Percentiles rank a stretch among this genome's conserved stretches.
Evolutionary conservation across 495 filamentous ascomycete genomes (phyloP).

Genomic region (Penicillium roqueforti): DNA sequence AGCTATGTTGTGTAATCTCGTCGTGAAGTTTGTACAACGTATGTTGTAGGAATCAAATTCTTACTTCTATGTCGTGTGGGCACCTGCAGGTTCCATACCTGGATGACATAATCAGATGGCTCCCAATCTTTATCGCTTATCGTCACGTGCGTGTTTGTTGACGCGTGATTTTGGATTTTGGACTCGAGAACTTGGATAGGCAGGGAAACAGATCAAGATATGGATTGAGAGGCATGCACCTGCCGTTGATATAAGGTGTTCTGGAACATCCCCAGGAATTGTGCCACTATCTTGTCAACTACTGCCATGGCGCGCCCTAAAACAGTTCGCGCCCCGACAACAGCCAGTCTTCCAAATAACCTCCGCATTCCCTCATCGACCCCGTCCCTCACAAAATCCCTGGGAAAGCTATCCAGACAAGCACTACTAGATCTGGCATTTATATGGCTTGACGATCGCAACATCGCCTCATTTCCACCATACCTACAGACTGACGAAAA

Average conservation of each 20-base stretch:
- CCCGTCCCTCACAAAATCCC: conserved; percentile 57
- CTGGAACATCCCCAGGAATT: neutral
- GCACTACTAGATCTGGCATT: conserved; percentile 66
- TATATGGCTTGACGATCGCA: conserved; percentile 66
- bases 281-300: neutral
- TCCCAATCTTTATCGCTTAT: conserved; percentile 1
- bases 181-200: neutral
- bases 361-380: conserved; percentile 61
- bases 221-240: neutral
- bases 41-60: too few species aligned
- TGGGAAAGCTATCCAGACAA: conserved; percentile 64
- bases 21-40: too few species aligned
- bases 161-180: neutral
- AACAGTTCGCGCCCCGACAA: conserved; percentile 43
- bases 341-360: conserved; percentile 47
- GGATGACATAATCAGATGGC: neutral
- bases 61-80: too few species aligned
- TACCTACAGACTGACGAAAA: conserved; percentile 30
- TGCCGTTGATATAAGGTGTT: neutral
- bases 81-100: too few species aligned
- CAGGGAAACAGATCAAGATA: neutral
- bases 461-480: conserved; percentile 50
- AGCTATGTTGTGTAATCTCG: too few species aligned
- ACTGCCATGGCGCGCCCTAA: conserved; percentile 41
- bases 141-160: conserved; percentile 11